Base-by-base conservation (phyloP, 1,139 yeast species). In the Trichomonascaceae sp. region DNA sequence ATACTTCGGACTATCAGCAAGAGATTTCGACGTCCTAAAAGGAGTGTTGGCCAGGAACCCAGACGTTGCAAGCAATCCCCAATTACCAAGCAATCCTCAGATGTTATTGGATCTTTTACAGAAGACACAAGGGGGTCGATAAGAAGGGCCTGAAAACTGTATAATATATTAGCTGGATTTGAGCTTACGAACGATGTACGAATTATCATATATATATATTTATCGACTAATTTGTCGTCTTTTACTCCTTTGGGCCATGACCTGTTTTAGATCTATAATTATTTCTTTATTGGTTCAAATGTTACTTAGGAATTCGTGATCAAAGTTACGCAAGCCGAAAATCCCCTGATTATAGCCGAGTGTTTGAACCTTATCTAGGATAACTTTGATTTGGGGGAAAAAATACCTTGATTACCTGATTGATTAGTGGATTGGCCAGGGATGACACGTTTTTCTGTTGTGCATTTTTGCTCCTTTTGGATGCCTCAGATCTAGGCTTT, bases 11-110 rank as follows among this genome's bases (percentile, higher is more conserved):
- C 58, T 64, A 41, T 58, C 64, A 2, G 53, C 60, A 13, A 61
- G 62, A 43, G 68, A 67, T 27, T 58, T 61, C 20, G 61, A 57
- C 17, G 46, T 61, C 22, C 58, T 67, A 50, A 60, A 59, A 51
- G 55, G 55, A 19, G 59, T 67, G 17, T 47, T 66, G 12, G 55
- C 57, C 13, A 59, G 56, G 12, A 57, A 58, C 30, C 69, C 70
- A 1, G 63, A 62, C 19, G 65, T 63, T 2, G 58, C 60, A 10
- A 44, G 47, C 47, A 44, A 51, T 43, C 69, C 66, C 1, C 54
- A 55, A 9, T 55, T 65, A 15, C 58, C 60, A 12, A 57, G 54
- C 24, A 62, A 68, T 56, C 70, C 71, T 3, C 60, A 60, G 51
- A 53, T 61, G 50, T 57, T 68, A 52, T 57, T 67, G 18, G 53